phyloP scores from a whole-genome alignment of 140 eudicot species.

The Erigeron philadelphicus region DNA sequence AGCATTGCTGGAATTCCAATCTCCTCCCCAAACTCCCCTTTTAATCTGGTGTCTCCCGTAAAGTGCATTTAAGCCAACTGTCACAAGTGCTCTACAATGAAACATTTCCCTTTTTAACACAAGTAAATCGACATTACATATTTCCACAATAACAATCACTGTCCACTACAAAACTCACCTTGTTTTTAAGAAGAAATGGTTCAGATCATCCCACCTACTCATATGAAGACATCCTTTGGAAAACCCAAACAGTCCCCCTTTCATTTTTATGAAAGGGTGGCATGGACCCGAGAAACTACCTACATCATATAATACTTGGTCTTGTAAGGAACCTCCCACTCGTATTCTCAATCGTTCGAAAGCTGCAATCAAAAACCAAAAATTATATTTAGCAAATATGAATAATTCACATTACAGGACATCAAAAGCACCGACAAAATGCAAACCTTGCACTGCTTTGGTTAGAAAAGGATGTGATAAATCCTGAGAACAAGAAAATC shows the following conservation, averaged over 20 bases:
- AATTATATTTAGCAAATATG: conserved; percentile 1
- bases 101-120: not conserved
- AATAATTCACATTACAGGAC: conserved; percentile 20
- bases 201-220: conserved; percentile 88
- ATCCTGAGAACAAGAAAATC: conserved; percentile 48
- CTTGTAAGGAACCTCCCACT: conserved; percentile 93
- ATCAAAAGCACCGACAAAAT: conserved; percentile 1
- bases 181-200: conserved; percentile 55
- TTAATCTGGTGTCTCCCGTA: conserved; percentile 55
- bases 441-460: conserved; percentile 75
- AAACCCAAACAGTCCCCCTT: conserved; percentile 76
- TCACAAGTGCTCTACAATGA: conserved; percentile 59
- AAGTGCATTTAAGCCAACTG: conserved; percentile 88
- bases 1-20: conserved; percentile 75
- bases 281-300: conserved; percentile 51
- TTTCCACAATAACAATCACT: not conserved
- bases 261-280: conserved; percentile 44
- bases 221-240: conserved; percentile 71
- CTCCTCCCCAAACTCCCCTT: conserved; percentile 57
- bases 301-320: conserved; percentile 63
- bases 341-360: conserved; percentile 64
- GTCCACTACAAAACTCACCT: conserved; percentile 41
- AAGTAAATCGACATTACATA: not conserved
- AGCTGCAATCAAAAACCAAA: conserved; percentile 41
- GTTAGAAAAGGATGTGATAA: conserved; percentile 65